Evolutionary conservation across 495 filamentous ascomycete genomes (phyloP).

Genomic region (Endocarpon pusillum): DNA sequence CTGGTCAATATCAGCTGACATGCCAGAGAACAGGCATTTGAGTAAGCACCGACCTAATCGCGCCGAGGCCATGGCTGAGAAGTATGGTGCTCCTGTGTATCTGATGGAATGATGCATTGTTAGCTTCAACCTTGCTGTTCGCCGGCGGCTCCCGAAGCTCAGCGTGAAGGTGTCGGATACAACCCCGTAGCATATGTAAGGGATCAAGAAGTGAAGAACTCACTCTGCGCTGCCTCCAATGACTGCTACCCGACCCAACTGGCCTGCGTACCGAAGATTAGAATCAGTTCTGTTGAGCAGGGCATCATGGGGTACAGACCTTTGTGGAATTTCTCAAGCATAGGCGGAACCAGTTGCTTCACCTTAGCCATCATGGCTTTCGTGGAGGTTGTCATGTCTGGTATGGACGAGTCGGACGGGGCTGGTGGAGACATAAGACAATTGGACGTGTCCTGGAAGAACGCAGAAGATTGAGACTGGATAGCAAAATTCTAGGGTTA

Average conservation of each 20-base stretch:
- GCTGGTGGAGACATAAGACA: too few species aligned
- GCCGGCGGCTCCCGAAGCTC: too few species aligned
- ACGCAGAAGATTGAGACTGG: too few species aligned
- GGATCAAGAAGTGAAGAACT: slow-evolving; percentile 6
- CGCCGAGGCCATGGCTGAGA: slow-evolving; percentile 92
- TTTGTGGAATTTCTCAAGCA: slow-evolving; percentile 96
- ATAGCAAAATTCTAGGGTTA: too few species aligned
- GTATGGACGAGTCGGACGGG: too few species aligned
- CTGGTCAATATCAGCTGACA: slow-evolving; percentile 19
- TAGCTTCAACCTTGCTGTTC: too few species aligned
- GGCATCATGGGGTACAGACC: slow-evolving; percentile 36
- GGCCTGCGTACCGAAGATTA: slow-evolving; percentile 36
- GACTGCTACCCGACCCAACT: slow-evolving; percentile 81
- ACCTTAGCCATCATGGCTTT: slow-evolving; percentile 65
- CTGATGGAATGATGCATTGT: slow-evolving; percentile 14
- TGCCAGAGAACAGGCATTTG: too few species aligned
- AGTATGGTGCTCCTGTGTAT: slow-evolving; percentile 95
- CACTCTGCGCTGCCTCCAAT: slow-evolving; percentile 86
- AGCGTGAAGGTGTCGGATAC: too few species aligned
- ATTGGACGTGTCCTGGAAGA: too few species aligned
- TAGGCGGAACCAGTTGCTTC: slow-evolving; percentile 80
- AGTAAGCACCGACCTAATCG: slow-evolving; percentile 38
- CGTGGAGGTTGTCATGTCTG: slow-evolving; percentile 38
- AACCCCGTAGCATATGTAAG: too few species aligned
- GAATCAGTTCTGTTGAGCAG: slow-evolving; percentile 4